phyloP scores from a whole-genome alignment of 2,329 filamentous ascomycete species.

The Penicillium sp. region DNA sequence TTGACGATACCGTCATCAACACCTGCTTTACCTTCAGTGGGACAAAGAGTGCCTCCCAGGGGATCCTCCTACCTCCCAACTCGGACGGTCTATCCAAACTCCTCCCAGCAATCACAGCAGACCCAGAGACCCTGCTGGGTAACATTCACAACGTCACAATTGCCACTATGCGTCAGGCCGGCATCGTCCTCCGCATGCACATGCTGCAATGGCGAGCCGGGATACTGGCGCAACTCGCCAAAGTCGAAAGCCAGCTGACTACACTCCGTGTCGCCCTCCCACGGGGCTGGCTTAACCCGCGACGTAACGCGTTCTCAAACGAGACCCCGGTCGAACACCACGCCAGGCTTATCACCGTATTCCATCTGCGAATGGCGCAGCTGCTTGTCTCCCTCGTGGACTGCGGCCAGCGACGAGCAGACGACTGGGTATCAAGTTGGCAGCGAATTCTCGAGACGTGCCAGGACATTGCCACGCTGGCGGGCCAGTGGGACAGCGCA shows the following conservation, averaged over 20 bases:
- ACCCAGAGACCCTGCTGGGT: too few relatives aligned
- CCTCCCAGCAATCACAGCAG: too few relatives aligned
- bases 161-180: too few relatives aligned
- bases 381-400: slow-evolving; percentile 8
- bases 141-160: too few relatives aligned
- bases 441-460: slow-evolving; percentile 30
- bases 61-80: too few relatives aligned
- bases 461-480: slow-evolving; percentile 31
- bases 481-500: slow-evolving; percentile 34
- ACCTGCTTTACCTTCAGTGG: slow-evolving; percentile 3
- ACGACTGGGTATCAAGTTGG: slow-evolving; percentile 30
- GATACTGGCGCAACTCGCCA: too few relatives aligned
- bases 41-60: too few relatives aligned
- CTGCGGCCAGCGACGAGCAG: slow-evolving; percentile 24
- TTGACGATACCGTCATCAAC: slow-evolving; percentile 9
- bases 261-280: slow-evolving; percentile 28
- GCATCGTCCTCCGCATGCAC: too few relatives aligned
- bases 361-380: slow-evolving; percentile 8
- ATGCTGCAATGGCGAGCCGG: too few relatives aligned
- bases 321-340: slow-evolving; percentile 30
- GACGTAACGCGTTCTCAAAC: slow-evolving; percentile 30
- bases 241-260: too few relatives aligned
- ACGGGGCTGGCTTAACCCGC: slow-evolving; percentile 29
- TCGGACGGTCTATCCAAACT: too few relatives aligned
- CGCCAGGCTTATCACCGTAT: slow-evolving; percentile 4